Conservation (phyloP, 1,139 yeast genomes). For the Blastobotrys illinoisensis region DNA sequence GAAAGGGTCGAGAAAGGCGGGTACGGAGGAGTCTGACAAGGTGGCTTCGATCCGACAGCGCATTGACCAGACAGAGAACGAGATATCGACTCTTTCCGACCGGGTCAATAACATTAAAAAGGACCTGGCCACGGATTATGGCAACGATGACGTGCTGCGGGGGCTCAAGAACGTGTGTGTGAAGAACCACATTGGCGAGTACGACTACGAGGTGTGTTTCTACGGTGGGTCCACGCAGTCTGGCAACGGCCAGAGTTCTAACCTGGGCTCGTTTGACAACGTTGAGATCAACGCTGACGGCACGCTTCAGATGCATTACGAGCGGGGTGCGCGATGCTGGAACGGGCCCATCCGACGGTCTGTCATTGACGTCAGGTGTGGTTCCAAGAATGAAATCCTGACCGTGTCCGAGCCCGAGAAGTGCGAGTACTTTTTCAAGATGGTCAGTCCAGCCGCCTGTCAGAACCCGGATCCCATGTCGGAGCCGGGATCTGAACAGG, state of each 20-base stretch:
- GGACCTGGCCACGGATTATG: constrained; percentile 37
- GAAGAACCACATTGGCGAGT: constrained; percentile 54
- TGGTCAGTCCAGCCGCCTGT: constrained; percentile 71
- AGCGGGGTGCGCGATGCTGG: constrained; percentile 85
- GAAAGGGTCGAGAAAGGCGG: not conserved
- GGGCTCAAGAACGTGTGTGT: constrained; percentile 51
- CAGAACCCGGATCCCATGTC: constrained; percentile 5
- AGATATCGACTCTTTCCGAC: not conserved
- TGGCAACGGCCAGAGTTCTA: constrained; percentile 42
- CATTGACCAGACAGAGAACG: constrained; percentile 6
- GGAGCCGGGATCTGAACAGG: not conserved
- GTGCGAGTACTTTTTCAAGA: constrained; percentile 66
- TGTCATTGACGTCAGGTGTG: constrained; percentile 61
- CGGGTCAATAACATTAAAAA: constrained; percentile 2
- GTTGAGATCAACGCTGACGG: constrained; percentile 18
- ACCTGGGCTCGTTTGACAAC: constrained; percentile 47
- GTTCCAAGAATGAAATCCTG: constrained; percentile 48
- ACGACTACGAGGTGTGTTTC: constrained; percentile 60
- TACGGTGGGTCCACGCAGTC: constrained; percentile 53
- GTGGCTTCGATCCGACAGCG: constrained; percentile 1
- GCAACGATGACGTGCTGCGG: constrained; percentile 60
- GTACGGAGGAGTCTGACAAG: not conserved
- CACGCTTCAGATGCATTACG: constrained; percentile 41
- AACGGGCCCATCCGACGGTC: constrained; percentile 86
- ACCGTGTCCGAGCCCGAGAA: constrained; percentile 83